Percentiles rank a stretch among this genome's conserved stretches.
phyloP scores from a whole-genome alignment of 2,329 filamentous ascomycete genomes.

The Botrytis elliptica region DNA sequence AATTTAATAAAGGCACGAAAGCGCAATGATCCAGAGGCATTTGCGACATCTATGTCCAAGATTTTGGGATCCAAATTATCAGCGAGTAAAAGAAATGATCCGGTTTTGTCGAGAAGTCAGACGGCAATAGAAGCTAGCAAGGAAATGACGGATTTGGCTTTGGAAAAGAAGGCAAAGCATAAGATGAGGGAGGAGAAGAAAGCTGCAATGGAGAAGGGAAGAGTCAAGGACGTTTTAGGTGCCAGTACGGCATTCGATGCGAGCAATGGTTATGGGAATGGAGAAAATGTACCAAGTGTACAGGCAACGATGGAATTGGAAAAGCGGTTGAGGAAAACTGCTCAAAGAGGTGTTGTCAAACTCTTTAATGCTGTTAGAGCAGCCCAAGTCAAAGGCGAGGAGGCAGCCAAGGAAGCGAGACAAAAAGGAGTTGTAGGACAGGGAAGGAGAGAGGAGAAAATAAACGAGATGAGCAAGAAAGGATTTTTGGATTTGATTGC shows the following conservation, averaged over 20 bases:
- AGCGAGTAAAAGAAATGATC: slow-evolving; percentile 76
- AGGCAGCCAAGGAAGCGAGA: slow-evolving; percentile 68
- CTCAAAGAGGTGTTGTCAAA: slow-evolving; percentile 90
- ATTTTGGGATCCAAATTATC: slow-evolving; percentile 90
- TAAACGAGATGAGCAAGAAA: slow-evolving; percentile 96
- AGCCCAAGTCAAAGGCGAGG: slow-evolving; percentile 83
- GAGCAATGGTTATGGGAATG: slow-evolving; percentile 43
- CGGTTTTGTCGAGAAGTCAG: slow-evolving; percentile 82
- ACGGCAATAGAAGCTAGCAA: slow-evolving; percentile 70
- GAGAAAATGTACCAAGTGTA: slow-evolving; percentile 47
- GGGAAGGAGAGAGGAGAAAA: slow-evolving; percentile 76
- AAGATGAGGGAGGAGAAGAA: slow-evolving; percentile 80
- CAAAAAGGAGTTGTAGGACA: slow-evolving; percentile 76
- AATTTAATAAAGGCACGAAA: slow-evolving; percentile 62
- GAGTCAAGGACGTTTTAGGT: slow-evolving; percentile 80
- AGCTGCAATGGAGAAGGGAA: slow-evolving; percentile 77
- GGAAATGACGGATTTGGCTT: slow-evolving; percentile 69
- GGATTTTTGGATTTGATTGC: slow-evolving; percentile 91
- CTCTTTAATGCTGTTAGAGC: slow-evolving; percentile 94
- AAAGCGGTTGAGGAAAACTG: slow-evolving; percentile 78
- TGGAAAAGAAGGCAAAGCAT: slow-evolving; percentile 78
- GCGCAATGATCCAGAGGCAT: slow-evolving; percentile 86
- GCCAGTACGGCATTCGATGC: slow-evolving; percentile 54
- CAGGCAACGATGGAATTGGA: slow-evolving; percentile 67
- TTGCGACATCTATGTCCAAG: slow-evolving; percentile 89